Percentiles rank a stretch among this genome's conserved stretches.
Conservation (phyloP, 2,329 filamentous ascomycete genomes). For the Neonectria hederae region DNA sequence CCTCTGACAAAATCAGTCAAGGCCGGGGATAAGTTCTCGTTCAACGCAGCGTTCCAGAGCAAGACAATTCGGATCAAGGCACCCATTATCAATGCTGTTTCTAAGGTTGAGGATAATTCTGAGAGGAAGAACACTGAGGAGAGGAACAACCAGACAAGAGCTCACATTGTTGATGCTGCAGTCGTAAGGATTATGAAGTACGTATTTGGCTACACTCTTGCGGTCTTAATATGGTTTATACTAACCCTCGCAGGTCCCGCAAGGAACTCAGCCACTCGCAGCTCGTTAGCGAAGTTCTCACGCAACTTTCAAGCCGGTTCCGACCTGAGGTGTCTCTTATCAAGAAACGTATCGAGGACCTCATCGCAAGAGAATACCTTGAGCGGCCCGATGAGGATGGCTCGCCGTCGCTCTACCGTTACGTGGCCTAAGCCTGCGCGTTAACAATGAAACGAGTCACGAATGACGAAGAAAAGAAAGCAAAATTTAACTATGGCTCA, state of each 20-base stretch:
- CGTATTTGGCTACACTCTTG: constrained; percentile 51
- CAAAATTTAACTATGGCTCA: constrained; percentile 26
- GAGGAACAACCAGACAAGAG: constrained; percentile 77
- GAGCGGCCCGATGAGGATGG: constrained; percentile 74
- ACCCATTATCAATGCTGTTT: constrained; percentile 81
- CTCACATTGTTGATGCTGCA: constrained; percentile 78
- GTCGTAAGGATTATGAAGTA: constrained; percentile 89
- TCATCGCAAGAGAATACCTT: constrained; percentile 81
- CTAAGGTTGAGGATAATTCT: constrained; percentile 82
- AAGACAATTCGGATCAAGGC: constrained; percentile 90
- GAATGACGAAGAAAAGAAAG: constrained; percentile 28
- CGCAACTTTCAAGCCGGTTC: constrained; percentile 75
- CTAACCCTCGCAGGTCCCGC: constrained; percentile 65
- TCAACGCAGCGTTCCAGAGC: constrained; percentile 84
- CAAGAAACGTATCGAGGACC: constrained; percentile 82
- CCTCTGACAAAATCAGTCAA: constrained; percentile 83
- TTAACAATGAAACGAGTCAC: constrained; percentile 35
- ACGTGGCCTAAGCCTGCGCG: constrained; percentile 66
- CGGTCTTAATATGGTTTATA: background rate
- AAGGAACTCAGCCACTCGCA: constrained; percentile 76
- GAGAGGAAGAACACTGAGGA: constrained; percentile 77
- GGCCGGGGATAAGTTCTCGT: constrained; percentile 78
- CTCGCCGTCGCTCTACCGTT: constrained; percentile 73
- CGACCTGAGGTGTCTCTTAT: constrained; percentile 80
- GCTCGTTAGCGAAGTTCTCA: constrained; percentile 76